These are phyloP conservation scores for Alternaria tenuissima DNA, from an alignment of 2,329 filamentous ascomycete species.

Conservation along the genomic window DNA sequence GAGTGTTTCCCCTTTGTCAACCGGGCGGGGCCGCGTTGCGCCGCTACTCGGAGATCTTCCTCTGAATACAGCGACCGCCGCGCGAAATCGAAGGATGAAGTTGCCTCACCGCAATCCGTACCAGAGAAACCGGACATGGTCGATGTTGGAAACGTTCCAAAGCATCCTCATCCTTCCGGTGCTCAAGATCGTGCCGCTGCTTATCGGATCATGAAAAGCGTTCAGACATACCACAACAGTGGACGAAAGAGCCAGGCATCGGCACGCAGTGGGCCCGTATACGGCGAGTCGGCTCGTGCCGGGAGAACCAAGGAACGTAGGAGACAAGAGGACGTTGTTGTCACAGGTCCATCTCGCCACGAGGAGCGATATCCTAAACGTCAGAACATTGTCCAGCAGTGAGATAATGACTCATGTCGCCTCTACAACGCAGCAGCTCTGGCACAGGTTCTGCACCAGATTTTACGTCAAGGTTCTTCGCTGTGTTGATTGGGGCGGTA, in stretches of 20 bases:
- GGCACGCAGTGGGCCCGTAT: not conserved
- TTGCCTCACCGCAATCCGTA: not conserved
- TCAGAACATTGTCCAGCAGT: not conserved
- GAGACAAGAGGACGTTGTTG: not conserved
- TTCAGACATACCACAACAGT: not conserved
- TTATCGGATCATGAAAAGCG: not conserved
- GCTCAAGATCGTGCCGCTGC: not conserved
- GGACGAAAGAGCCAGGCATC: not conserved
- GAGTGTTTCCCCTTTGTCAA: not conserved
- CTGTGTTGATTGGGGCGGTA: not conserved
- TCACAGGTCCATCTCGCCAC: not conserved
- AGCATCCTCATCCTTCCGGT: not conserved
- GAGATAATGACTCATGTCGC: not conserved
- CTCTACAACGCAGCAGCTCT: not conserved
- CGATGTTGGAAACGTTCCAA: not conserved
- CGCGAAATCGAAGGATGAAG: not conserved
- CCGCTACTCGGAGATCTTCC: not conserved
- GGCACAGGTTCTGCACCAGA: fast-evolving
- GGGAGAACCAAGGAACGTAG: not conserved
- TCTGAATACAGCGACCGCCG: not conserved
- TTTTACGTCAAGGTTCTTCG: not conserved
- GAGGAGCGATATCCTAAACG: not conserved
- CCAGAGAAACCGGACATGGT: not conserved
- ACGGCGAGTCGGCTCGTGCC: not conserved
- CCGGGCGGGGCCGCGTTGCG: not conserved